phyloP scores from a whole-genome alignment of 2,329 filamentous ascomycete genomes.

The Arthrobotrys megalospora region DNA sequence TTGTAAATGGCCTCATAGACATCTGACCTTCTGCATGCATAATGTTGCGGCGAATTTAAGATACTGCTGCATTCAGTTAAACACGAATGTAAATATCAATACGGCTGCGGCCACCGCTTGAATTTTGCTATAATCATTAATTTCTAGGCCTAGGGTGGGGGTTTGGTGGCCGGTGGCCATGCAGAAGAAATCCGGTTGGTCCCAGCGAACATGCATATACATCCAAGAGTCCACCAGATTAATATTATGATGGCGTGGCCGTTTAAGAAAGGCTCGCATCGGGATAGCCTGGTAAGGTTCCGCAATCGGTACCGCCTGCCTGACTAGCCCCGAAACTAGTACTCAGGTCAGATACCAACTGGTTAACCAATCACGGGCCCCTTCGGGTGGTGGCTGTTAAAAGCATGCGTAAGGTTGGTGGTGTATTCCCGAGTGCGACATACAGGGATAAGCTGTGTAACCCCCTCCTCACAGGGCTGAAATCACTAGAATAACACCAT shows the following conservation, averaged over 20 bases:
- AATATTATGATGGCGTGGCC: neutral
- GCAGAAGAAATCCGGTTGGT: neutral
- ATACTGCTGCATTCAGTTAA: too few relatives aligned
- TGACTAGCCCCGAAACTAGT: neutral
- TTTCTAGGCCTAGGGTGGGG: too few relatives aligned
- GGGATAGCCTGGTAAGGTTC: neutral
- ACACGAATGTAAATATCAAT: too few relatives aligned
- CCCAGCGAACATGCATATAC: neutral
- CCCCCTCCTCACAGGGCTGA: slow-evolving; percentile 11
- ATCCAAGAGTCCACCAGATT: neutral
- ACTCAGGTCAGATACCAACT: neutral
- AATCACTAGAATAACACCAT: neutral
- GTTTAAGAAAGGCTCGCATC: neutral
- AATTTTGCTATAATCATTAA: too few relatives aligned
- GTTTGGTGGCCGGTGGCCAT: neutral
- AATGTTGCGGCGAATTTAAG: too few relatives aligned
- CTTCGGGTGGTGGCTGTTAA: neutral
- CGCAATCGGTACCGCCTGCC: slow-evolving; percentile 5
- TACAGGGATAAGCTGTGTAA: neutral
- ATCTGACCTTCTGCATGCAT: too few relatives aligned
- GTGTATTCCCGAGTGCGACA: neutral
- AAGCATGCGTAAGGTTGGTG: neutral
- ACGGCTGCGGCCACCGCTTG: too few relatives aligned
- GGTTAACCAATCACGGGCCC: neutral
- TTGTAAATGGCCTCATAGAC: too few relatives aligned